Evolutionary conservation across 2,329 filamentous ascomycete genomes (phyloP), one percentile per base, ranked within the genome.

Genomic region (Fusarium lyarnte): DNA sequence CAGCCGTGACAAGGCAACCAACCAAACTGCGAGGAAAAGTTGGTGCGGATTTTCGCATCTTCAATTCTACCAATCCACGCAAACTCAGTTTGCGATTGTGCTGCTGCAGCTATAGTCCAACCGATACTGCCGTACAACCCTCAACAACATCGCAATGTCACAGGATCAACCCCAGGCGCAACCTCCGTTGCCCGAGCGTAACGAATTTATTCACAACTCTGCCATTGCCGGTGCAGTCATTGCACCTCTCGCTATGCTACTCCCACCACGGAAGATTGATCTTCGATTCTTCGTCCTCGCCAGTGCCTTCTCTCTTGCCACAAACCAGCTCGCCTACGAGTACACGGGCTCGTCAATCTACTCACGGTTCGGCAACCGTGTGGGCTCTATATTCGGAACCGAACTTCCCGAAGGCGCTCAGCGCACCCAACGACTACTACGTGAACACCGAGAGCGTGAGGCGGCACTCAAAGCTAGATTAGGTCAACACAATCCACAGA

Each of bases 361-460:
- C 75, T 75, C 81, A 70, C 87, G 87, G 13, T 83, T 88, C 69
- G 79, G 79, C 63, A 80, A 75, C 69, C 85, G 87, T 59, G 75
- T 84, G 71, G 76, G 76, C 31, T 82, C 82, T 21, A 81, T 90
- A 46, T 79, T 89, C 45, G 84, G 84, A 67, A 85, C 83, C 51
- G 84, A 87, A 58, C 87, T 92, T 21, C 89, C 88, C 45, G 90
- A 92, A 73, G 83, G 83, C 58, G 87, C 88, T 25, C 80, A 79
- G 77, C 81, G 82, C 74, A 87, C 83, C 27, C 85, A 85, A 79
- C 79, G 79, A 72, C 79, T 85, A 52, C 80, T 89, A 54, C 82
- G 82, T 58, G 84, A 85, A 66, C 87, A 88, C 76, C 79, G 79
- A 60, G 82, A 82, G 78, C 77, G 80, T 29, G 80, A 82, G 73